phyloP scores from a whole-genome alignment of 768 basidiomycete species.

The Suillus ampliporus region DNA sequence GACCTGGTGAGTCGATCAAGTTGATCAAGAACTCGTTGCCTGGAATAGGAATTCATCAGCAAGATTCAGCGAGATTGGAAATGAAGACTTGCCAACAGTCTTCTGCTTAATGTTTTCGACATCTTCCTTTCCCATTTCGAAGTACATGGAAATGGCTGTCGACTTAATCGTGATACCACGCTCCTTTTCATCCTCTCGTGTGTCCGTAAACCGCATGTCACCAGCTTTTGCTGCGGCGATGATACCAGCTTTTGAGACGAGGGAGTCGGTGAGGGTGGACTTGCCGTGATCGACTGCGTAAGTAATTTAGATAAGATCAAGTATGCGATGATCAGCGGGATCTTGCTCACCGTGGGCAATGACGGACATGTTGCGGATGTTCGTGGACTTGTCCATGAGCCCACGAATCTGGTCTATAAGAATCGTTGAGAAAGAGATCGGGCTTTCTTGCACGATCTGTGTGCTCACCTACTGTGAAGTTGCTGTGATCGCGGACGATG shows the following conservation, averaged over 20 bases:
- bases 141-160: slow-evolving; percentile 99
- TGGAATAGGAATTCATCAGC: slow-evolving; percentile 29
- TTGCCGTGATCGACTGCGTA: slow-evolving; percentile 97
- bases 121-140: slow-evolving; percentile 92
- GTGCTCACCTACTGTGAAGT: slow-evolving; percentile 85
- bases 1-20: slow-evolving; percentile 98
- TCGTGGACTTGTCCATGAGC: slow-evolving; percentile 90
- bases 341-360: slow-evolving; percentile 82
- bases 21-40: slow-evolving; percentile 99
- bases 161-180: slow-evolving; percentile 99
- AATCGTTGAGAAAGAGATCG: background rate
- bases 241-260: slow-evolving; percentile 99
- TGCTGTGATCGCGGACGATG: slow-evolving; percentile 53
- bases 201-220: slow-evolving; percentile 96
- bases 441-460: background rate
- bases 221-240: slow-evolving; percentile 95
- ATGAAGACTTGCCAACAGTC: slow-evolving; percentile 70
- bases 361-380: slow-evolving; percentile 95
- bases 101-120: slow-evolving; percentile 88
- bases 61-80: slow-evolving; percentile 15
- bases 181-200: slow-evolving; percentile 97
- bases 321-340: slow-evolving; percentile 17
- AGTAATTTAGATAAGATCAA: slow-evolving; percentile 23
- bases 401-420: slow-evolving; percentile 79
- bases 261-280: slow-evolving; percentile 97